Conservation (phyloP, 345 rosid species). For the Arabidopsis thaliana region DNA sequence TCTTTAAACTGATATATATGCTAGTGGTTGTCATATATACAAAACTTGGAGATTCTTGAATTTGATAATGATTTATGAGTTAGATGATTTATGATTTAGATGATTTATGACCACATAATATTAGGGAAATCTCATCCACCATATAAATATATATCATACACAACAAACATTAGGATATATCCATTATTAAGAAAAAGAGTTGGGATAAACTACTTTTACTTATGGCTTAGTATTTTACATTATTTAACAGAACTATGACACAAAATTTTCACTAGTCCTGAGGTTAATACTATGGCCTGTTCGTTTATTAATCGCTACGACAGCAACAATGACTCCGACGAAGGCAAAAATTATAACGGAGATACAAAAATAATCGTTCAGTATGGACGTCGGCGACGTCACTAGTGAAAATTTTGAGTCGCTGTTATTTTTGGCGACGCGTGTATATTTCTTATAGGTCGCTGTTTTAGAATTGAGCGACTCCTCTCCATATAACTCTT, state of each 20-base stretch:
- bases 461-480: no score
- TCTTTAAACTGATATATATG: background rate
- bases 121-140: background rate
- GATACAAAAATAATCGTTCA: no score
- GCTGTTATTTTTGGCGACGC: no score
- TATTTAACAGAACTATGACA: background rate
- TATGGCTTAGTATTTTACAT: background rate
- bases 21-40: background rate
- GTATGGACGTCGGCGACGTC: no score
- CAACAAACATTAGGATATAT: background rate
- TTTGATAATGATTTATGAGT: background rate
- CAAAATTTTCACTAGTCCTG: background rate
- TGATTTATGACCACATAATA: background rate
- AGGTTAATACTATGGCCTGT: background rate
- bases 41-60: constrained; percentile 14
- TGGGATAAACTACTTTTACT: background rate
- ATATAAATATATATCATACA: background rate
- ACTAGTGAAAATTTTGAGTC: no score
- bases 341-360: no score
- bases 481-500: no score
- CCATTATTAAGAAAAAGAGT: background rate
- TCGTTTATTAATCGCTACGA: no score
- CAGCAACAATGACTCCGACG: no score
- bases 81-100: background rate
- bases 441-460: no score